These are phyloP conservation scores for Fagus crenata DNA, from an alignment of 306 rosid genomes.

Conservation along the genomic window DNA sequence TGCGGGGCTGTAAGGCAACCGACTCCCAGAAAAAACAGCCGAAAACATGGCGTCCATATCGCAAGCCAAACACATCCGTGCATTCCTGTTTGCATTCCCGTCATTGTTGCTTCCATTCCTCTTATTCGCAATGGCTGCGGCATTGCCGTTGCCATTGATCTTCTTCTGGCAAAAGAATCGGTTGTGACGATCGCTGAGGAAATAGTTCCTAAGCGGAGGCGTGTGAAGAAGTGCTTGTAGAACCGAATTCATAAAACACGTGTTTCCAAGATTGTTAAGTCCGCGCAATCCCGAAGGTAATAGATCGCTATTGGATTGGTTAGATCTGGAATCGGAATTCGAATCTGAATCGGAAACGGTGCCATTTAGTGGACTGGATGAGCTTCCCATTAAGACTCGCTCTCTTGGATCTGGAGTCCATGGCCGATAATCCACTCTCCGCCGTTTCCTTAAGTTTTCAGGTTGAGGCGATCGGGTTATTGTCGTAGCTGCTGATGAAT, in stretches of 20 bases:
- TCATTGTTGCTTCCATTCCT: slow-evolving; percentile 29
- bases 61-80: slow-evolving; percentile 74
- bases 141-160: slow-evolving; percentile 18
- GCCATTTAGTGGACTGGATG: slow-evolving; percentile 47
- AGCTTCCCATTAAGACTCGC: slow-evolving; percentile 46
- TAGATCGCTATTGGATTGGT: slow-evolving; percentile 23
- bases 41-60: slow-evolving; percentile 83
- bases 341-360: slow-evolving; percentile 14
- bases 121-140: slow-evolving; percentile 23
- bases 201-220: slow-evolving; percentile 86
- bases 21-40: slow-evolving; percentile 78
- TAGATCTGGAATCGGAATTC: not conserved
- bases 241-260: slow-evolving; percentile 95
- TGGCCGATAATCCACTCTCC: slow-evolving; percentile 75
- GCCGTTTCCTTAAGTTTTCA: slow-evolving; percentile 82
- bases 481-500: slow-evolving; percentile 1
- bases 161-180: slow-evolving; percentile 75
- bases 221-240: slow-evolving; percentile 91
- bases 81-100: slow-evolving; percentile 28
- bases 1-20: slow-evolving; percentile 88
- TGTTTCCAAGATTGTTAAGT: slow-evolving; percentile 80
- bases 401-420: slow-evolving; percentile 75
- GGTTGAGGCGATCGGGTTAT: slow-evolving; percentile 43
- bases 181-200: slow-evolving; percentile 80
- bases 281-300: slow-evolving; percentile 87